Base-by-base conservation (phyloP, 768 basidiomycete genomes). In the Boletus pseudopeckii region DNA sequence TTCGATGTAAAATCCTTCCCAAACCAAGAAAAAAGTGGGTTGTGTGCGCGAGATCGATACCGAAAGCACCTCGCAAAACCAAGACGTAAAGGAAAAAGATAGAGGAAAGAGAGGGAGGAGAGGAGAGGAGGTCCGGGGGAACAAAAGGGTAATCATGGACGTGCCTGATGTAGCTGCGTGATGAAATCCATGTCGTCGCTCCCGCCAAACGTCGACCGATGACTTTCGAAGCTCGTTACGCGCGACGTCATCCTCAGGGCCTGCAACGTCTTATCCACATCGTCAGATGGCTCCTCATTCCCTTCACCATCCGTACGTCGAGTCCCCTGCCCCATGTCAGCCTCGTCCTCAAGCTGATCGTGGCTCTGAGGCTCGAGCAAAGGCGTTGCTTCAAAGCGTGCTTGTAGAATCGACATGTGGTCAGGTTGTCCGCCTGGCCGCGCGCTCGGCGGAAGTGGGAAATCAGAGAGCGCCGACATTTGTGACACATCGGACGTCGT, bases 401-500 rank as follows among this genome's bases (percentile, higher is more conserved):
- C 67, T 36, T 74, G 73, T 20, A 81, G 53, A n/a, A 79, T 65
- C 8, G 77, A 76, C 58, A 75, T 66, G 45, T 36, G 34, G 34
- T 17, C 46, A 13, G 11, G 7, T 7, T 73, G 74, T 37, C 65
- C 65, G 44, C 60, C 55, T 1, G 56, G 50, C 45, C 60, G 48
- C n/a, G 67, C 61, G 3, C 54, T 54, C 0, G 87, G 87, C 4
- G 87, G 87, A 9, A 69, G 70, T 2, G 87, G 88, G 64, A 90
- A 90, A 61, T 88, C 88, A 5, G 85, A 88, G 14, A 89, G 75
- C 9, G 77, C 76, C 2, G 87, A 88, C 75, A 90, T 89, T 30
- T 77, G 77, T 1, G 88, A 89, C 10, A 72, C 57, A 36, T 68
- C 72, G 0, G 85, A 85, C 2, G 76, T 77, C 32, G 87, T 90